phyloP scores from a whole-genome alignment of 2,329 filamentous ascomycete genomes.

The Daldinia sp. region DNA sequence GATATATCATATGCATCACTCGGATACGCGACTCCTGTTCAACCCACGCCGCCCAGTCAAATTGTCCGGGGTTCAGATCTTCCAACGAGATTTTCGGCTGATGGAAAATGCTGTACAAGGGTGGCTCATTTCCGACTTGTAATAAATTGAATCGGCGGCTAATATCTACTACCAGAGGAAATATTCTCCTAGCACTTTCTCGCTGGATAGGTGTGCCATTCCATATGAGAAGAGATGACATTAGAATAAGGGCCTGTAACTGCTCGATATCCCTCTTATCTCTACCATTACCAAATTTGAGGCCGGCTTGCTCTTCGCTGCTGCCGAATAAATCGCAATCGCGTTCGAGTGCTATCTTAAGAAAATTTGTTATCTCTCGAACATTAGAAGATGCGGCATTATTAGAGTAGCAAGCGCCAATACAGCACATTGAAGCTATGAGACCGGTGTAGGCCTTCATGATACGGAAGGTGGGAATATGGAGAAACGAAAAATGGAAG shows the following conservation, averaged over 20 bases:
- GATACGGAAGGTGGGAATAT: slow-evolving; percentile 75
- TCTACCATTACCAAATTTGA: slow-evolving; percentile 51
- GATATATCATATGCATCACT: slow-evolving; percentile 69
- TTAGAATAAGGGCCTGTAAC: slow-evolving; percentile 70
- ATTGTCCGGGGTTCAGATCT: slow-evolving; percentile 58
- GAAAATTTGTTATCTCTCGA: slow-evolving; percentile 72
- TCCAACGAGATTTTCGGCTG: slow-evolving; percentile 59
- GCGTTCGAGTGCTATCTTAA: slow-evolving; percentile 65
- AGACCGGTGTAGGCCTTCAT: slow-evolving; percentile 72
- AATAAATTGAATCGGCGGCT: slow-evolving; percentile 66
- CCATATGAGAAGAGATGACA: slow-evolving; percentile 71
- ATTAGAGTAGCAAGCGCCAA: slow-evolving; percentile 78
- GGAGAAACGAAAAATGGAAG: slow-evolving; percentile 76
- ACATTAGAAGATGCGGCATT: slow-evolving; percentile 66
- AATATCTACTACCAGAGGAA: slow-evolving; percentile 64
- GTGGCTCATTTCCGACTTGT: slow-evolving; percentile 58
- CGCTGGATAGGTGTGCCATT: slow-evolving; percentile 73
- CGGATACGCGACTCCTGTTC: slow-evolving; percentile 75
- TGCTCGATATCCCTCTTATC: slow-evolving; percentile 65
- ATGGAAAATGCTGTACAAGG: slow-evolving; percentile 67
- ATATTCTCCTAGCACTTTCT: slow-evolving; percentile 67
- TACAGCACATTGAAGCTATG: slow-evolving; percentile 73
- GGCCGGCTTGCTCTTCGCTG: slow-evolving; percentile 48
- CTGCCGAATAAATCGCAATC: slow-evolving; percentile 59
- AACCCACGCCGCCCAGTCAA: slow-evolving; percentile 73